Base-by-base conservation (phyloP, 371 early-diverging fungal species). In the Mortierella sp. region DNA sequence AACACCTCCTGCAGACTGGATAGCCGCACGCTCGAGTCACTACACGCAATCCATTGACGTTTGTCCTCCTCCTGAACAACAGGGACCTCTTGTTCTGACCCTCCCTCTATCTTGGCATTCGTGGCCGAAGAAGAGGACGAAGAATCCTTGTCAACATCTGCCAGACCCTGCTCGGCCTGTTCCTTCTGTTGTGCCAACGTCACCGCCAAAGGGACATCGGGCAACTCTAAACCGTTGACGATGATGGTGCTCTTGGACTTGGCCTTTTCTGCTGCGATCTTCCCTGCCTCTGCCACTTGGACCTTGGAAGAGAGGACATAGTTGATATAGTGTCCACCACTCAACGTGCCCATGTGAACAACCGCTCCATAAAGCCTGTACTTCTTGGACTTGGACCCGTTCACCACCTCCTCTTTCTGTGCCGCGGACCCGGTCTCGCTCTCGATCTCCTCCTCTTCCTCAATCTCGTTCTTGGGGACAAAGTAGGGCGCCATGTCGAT, bases 301-400 rank as follows among this genome's bases (percentile, higher is more conserved):
- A 85, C 82, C 58, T 81, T 85, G 76, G 85, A 85, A 3, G 87
- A 84, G n/a, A 88, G 72, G 10, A 93, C 90, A 87, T 90, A 93
- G 10, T 93, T 91, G 63, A 88, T 90, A 77, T 97, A 97, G 84
- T 97, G 97, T 1, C 97, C 97, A 41, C 92, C 90, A 18, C 91
- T 91, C 32, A 94, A 74, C 29, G 93, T 93, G 4, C 97, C 97
- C 43, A 89, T 82, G 84, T 97, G 97, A 0, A 94, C 95, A 21
- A 96, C 90, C 0, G 96, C 94, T 27, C 93, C 96, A 88, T 95
- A 95, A 8, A 97, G 82, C 2, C 88, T 80, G 81, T 97, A 97
- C 58, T 87, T 81, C 55, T 84, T 83, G 27, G 77, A 71, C 35
- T 84, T 82, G 38, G 77, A 71, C n/a, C 73, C 56, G n/a, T 12